Conservation (phyloP, 2,329 filamentous ascomycete genomes). For the Talaromyces albobiverticillius region DNA sequence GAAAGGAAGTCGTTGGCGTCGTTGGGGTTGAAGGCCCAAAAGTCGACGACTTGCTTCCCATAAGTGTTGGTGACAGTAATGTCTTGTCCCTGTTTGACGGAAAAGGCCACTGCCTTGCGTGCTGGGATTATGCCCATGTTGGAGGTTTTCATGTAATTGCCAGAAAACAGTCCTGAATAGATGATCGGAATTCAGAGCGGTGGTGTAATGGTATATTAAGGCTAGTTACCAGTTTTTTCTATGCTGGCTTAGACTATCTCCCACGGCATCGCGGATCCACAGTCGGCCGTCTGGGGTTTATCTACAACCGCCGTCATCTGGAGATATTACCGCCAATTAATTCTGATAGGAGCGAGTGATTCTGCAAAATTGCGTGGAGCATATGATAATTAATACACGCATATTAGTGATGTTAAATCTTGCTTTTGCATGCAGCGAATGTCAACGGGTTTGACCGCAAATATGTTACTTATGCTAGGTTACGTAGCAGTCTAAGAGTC, state of each 20-base stretch:
- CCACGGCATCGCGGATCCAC: background rate
- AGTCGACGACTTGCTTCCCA: slow-evolving; percentile 51
- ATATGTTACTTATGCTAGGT: background rate
- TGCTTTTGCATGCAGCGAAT: too few species aligned
- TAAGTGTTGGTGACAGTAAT: slow-evolving; percentile 48
- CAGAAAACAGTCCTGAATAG: background rate
- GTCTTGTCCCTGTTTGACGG: slow-evolving; percentile 35
- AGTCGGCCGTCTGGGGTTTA: background rate
- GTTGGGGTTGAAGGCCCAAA: slow-evolving; percentile 46
- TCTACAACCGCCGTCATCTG: background rate
- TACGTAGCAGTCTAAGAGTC: background rate
- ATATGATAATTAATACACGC: background rate
- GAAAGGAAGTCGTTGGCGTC: slow-evolving; percentile 34
- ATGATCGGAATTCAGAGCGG: background rate
- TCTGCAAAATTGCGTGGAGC: background rate
- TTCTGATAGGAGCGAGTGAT: background rate
- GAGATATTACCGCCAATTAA: too few species aligned
- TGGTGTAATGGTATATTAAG: background rate
- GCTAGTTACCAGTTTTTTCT: background rate
- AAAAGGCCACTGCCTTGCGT: slow-evolving; percentile 41
- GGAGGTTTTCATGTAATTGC: background rate
- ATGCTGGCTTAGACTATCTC: background rate
- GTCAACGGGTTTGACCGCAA: background rate
- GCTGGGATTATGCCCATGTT: slow-evolving; percentile 37
- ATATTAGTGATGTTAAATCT: background rate